Evolutionary conservation across 2,329 filamentous ascomycete genomes (phyloP).

Genomic region (Fusarium solani-melongenae): DNA sequence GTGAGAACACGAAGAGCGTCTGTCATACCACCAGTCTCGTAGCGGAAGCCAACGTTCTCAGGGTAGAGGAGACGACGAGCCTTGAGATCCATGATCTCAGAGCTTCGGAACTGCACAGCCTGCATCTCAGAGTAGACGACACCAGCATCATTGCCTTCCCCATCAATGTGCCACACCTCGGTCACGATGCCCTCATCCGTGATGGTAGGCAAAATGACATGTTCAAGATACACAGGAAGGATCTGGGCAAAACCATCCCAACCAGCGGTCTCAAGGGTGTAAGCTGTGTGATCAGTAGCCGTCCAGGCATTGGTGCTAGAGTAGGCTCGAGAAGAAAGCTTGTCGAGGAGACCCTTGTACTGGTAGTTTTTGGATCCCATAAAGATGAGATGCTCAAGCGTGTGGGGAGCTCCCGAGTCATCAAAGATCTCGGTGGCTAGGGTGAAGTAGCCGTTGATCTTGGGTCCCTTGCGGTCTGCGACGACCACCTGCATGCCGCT

Average conservation of each 20-base stretch:
- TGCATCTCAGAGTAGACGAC: constrained; percentile 99
- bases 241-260: constrained; percentile 98
- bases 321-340: constrained; percentile 92
- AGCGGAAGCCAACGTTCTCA: constrained; percentile 89
- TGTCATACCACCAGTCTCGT: constrained; percentile 98
- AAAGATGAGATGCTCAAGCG: constrained; percentile 84
- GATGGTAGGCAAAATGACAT: constrained; percentile 89
- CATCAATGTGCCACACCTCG: constrained; percentile 96
- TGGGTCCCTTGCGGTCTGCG: constrained; percentile 93
- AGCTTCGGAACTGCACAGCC: constrained; percentile 85
- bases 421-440: constrained; percentile 97
- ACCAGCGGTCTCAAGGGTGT: constrained; percentile 92
- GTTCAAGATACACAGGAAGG: constrained; percentile 93
- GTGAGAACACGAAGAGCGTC: constrained; percentile 88
- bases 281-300: constrained; percentile 94
- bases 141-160: constrained; percentile 91
- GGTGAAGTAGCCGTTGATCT: constrained; percentile 93
- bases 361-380: constrained; percentile 94
- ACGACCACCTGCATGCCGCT: constrained; percentile 96
- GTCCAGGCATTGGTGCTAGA: constrained; percentile 98
- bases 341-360: constrained; percentile 95
- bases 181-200: constrained; percentile 95
- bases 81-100: constrained; percentile 87
- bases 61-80: constrained; percentile 87
- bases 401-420: constrained; percentile 92